phyloP scores from a whole-genome alignment of 2,329 filamentous ascomycete genomes.

The Penicillium griseofulvum region DNA sequence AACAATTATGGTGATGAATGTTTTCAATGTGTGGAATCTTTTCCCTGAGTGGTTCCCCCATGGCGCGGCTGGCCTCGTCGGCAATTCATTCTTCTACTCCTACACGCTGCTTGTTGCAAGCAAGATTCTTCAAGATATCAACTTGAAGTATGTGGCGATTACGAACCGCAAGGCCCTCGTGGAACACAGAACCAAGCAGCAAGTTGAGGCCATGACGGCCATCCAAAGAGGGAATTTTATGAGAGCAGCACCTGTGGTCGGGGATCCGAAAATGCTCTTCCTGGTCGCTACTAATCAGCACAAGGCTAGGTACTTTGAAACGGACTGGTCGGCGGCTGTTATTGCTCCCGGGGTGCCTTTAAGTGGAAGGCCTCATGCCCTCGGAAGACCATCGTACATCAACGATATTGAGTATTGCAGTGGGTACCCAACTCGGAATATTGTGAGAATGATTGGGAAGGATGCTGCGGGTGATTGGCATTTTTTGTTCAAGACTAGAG shows the following conservation, averaged over 20 bases:
- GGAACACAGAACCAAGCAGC: constrained; percentile 17
- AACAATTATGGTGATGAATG: constrained; percentile 40
- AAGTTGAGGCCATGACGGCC: constrained; percentile 17
- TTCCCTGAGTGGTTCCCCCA: constrained; percentile 31
- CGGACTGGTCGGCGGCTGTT: neutral
- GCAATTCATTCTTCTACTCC: neutral
- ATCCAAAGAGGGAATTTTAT: constrained; percentile 3
- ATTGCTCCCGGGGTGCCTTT: neutral
- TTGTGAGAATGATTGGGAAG: neutral
- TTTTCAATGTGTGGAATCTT: constrained; percentile 38
- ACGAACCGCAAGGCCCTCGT: constrained; percentile 15
- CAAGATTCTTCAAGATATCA: neutral
- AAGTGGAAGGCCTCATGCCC: neutral
- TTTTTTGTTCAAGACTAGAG: neutral
- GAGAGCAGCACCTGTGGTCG: constrained; percentile 18
- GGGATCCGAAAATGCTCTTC: neutral
- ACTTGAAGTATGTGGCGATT: neutral
- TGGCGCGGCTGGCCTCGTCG: constrained; percentile 21
- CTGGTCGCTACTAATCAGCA: neutral
- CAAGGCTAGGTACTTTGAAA: neutral
- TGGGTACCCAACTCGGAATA: neutral
- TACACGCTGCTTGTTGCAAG: neutral
- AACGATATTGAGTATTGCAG: neutral
- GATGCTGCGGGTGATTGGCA: neutral
- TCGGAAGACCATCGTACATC: neutral